Conservation (phyloP, 2,329 filamentous ascomycete species). For the Chrysosporium keratinophilum region DNA sequence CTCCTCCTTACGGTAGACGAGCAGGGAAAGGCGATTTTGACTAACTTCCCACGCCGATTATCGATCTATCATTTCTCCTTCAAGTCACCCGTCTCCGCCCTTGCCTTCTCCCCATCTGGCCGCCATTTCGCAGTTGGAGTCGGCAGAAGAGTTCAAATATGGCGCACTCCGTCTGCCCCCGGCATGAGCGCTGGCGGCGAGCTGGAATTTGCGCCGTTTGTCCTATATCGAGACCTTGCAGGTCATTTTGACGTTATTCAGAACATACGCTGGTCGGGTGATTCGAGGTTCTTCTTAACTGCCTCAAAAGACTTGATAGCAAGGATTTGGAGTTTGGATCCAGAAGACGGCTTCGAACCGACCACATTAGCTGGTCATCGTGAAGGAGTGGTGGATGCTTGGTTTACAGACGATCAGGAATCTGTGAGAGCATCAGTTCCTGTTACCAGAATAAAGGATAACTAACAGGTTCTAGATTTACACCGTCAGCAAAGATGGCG, state of each 20-base stretch:
- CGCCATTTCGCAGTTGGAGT: conserved; percentile 82
- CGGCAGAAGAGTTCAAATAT: conserved; percentile 81
- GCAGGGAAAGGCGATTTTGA: conserved; percentile 85
- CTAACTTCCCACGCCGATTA: conserved; percentile 76
- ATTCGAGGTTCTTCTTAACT: conserved; percentile 90
- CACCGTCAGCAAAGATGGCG: conserved; percentile 94
- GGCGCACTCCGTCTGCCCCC: conserved; percentile 87
- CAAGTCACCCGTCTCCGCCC: conserved; percentile 65
- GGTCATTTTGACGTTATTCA: conserved; percentile 82
- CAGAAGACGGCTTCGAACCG: conserved; percentile 76
- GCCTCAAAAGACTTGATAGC: conserved; percentile 86
- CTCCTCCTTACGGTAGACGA: conserved; percentile 88
- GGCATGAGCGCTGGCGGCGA: conserved; percentile 68
- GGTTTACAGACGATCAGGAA: conserved; percentile 91
- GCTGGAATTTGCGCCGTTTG: conserved; percentile 89
- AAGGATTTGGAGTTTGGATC: conserved; percentile 85
- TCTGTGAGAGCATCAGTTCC: conserved; percentile 35
- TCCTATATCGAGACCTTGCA: conserved; percentile 72
- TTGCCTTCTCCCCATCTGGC: conserved; percentile 85
- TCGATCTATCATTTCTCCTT: conserved; percentile 95
- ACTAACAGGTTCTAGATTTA: conserved; percentile 51
- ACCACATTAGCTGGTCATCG: conserved; percentile 86
- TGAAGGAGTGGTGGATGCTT: conserved; percentile 85
- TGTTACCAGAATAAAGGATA: not conserved
- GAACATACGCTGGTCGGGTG: conserved; percentile 87